Base-by-base conservation (phyloP, 345 rosid species). In the Streptanthus diversifolius region DNA sequence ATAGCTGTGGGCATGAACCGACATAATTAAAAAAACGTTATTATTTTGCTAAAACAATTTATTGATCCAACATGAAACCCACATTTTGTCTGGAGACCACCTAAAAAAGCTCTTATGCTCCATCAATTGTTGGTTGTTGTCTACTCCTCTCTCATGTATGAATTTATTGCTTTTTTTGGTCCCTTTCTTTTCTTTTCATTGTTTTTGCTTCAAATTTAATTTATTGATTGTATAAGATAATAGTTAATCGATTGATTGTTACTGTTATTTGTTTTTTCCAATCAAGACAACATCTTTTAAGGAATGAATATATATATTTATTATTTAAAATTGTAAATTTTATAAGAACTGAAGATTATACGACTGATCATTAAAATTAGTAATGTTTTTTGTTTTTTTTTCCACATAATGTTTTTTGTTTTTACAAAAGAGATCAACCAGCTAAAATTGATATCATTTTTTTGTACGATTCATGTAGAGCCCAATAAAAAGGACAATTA, bases 1-100 rank as follows among this genome's bases (percentile, higher is more conserved):
- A 35, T 44, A 62, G 78, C 67, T 60, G 69, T 75, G 56, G 13
- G 33, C 51, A 75, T 68, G 74, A 18, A 63, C 75, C 79, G 79
- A 76, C 79, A 76, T 53, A 9, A 53, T 43, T 6, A 22, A 36
- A 40, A 5, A 18, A 15, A 30, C 12, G 53, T 30, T n/a, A 63
- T 43, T 40, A 57, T 35, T 53, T 33, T 68, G 64, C 37, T 17
- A 57, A 68, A 52, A 43, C 32, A 33, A 75, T 55, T 63, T 21
- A 70, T 18, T 56, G 76, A 64, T n/a, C 29, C 43, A 76, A 70
- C 71, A 63, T 63, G 75, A 76, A 76, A 70, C 71, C 47, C 53
- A 76, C 71, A 55, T 10, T 76, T 76, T 70, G 71, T 70, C 71
- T 75, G 70, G 70, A 52, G 40, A 59, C 58, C 22, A 39, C 67